phyloP scores from a whole-genome alignment of 2,329 filamentous ascomycete species.

The Aspergillus proliferans region DNA sequence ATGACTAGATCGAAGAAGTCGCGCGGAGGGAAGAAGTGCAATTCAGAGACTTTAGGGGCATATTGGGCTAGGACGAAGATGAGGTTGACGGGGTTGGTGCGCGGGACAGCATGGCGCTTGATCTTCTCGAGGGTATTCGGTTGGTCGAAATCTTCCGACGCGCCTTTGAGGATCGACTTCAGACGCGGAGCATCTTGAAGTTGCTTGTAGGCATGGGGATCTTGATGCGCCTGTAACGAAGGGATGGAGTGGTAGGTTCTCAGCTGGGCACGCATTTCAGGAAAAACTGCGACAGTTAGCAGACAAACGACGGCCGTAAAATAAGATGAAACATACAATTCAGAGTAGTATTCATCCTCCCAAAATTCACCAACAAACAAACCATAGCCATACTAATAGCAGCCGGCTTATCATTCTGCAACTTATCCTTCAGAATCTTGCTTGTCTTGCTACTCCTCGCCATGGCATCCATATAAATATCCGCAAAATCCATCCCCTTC shows the following conservation, averaged over 20 bases:
- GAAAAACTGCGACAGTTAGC: slow-evolving; percentile 64
- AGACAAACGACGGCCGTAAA: slow-evolving; percentile 1
- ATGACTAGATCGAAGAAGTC: slow-evolving; percentile 98
- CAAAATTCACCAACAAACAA: slow-evolving; percentile 92
- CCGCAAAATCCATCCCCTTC: slow-evolving; percentile 72
- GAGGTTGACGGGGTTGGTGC: slow-evolving; percentile 94
- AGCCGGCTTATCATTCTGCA: slow-evolving; percentile 82
- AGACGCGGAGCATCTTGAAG: slow-evolving; percentile 91
- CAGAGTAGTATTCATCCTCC: slow-evolving; percentile 96
- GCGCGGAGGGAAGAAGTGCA: slow-evolving; percentile 76
- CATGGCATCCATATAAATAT: slow-evolving; percentile 98
- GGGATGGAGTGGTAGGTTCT: slow-evolving; percentile 98
- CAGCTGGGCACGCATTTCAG: slow-evolving; percentile 96
- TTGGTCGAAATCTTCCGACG: slow-evolving; percentile 83
- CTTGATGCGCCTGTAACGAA: slow-evolving; percentile 88
- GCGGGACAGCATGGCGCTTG: slow-evolving; percentile 59
- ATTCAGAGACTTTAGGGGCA: slow-evolving; percentile 83
- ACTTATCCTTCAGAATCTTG: slow-evolving; percentile 95
- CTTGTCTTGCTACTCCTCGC: slow-evolving; percentile 97
- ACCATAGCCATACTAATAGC: slow-evolving; percentile 99
- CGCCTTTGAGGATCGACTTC: slow-evolving; percentile 95
- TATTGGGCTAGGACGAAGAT: slow-evolving; percentile 91
- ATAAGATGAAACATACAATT: slow-evolving; percentile 62
- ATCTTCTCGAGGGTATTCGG: slow-evolving; percentile 79
- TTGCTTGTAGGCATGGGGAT: slow-evolving; percentile 94